phyloP scores from a whole-genome alignment of 179 eudicot genomes.

The Nepenthes alata region DNA sequence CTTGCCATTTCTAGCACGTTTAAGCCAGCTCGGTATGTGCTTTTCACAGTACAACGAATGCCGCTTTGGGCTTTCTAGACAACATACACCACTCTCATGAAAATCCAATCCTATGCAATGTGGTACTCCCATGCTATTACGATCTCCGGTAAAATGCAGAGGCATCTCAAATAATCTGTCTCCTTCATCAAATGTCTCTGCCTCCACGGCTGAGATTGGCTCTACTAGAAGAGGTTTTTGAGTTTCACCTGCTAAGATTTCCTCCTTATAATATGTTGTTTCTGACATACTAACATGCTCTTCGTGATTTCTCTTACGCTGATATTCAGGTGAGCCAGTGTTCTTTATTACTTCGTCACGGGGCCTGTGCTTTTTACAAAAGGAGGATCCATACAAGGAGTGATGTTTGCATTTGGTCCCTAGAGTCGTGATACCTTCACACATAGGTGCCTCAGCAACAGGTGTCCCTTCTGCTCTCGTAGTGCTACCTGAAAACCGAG shows the following conservation, averaged over 20 bases:
- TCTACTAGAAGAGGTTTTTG: constrained; percentile 32
- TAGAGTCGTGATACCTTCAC: constrained; percentile 75
- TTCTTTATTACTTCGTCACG: constrained; percentile 22
- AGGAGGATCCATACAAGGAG: constrained; percentile 49
- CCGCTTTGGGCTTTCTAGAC: constrained; percentile 57
- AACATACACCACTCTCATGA: constrained; percentile 29
- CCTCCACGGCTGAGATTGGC: constrained; percentile 24
- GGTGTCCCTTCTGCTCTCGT: constrained; percentile 33
- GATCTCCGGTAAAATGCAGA: constrained; percentile 15
- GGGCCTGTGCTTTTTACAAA: constrained; percentile 82
- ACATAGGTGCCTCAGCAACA: constrained; percentile 40
- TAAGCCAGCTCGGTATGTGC: constrained; percentile 94
- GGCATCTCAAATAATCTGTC: constrained; percentile 16
- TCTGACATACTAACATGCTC: constrained; percentile 27
- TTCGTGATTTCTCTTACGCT: constrained; percentile 47
- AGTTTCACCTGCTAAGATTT: constrained; percentile 26
- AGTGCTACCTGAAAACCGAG: constrained; percentile 35
- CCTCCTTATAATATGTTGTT: constrained; percentile 23
- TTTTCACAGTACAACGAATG: constrained; percentile 78
- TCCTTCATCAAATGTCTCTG: constrained; percentile 16
- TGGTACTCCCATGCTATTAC: constrained; percentile 20
- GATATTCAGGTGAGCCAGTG: constrained; percentile 25
- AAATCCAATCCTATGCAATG: constrained; percentile 57
- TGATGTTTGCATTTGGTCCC: constrained; percentile 88
- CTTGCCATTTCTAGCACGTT: constrained; percentile 98